Percentiles rank a stretch among this genome's conserved stretches.
Conservation (phyloP, 2,329 filamentous ascomycete species). For the Pestalotiopsis sp. region DNA sequence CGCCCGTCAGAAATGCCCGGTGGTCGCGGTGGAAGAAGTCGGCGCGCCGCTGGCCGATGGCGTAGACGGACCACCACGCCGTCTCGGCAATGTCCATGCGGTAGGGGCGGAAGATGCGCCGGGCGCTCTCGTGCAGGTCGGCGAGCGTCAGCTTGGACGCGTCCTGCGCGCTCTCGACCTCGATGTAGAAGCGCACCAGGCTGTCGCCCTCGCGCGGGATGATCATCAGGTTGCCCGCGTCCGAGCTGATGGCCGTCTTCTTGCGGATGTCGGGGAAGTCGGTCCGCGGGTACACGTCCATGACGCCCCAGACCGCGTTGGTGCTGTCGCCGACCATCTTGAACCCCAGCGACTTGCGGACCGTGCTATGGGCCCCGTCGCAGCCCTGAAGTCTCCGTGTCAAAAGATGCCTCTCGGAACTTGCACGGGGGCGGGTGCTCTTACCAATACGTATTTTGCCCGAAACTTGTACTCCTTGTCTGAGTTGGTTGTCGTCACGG, state of each 20-base stretch:
- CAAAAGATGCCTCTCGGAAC: too few species aligned
- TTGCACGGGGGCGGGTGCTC: constrained; percentile 19
- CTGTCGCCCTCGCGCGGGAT: constrained; percentile 62
- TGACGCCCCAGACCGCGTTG: constrained; percentile 32
- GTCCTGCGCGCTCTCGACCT: constrained; percentile 48
- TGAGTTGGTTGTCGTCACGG: constrained; percentile 41
- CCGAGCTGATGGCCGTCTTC: constrained; percentile 55
- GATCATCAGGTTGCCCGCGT: constrained; percentile 57
- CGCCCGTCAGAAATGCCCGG: constrained; percentile 63
- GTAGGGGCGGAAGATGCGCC: constrained; percentile 56
- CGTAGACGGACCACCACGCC: constrained; percentile 65
- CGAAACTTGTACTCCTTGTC: constrained; percentile 40
- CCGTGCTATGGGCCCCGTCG: constrained; percentile 53
- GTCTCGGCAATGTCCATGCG: constrained; percentile 55
- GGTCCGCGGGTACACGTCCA: constrained; percentile 57
- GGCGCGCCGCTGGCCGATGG: constrained; percentile 62
- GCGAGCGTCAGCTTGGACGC: constrained; percentile 53
- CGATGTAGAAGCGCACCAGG: constrained; percentile 64
- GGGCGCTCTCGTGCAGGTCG: constrained; percentile 54
- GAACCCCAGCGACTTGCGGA: constrained; percentile 52
- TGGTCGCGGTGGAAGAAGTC: constrained; percentile 57
- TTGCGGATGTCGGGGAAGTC: constrained; percentile 65
- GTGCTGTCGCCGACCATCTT: constrained; percentile 52
- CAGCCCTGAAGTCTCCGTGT: constrained; percentile 29
- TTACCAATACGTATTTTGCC: constrained; percentile 54